These are phyloP conservation scores for Candida sanyaensis DNA, from an alignment of 1,139 yeast species.

Conservation along the genomic window DNA sequence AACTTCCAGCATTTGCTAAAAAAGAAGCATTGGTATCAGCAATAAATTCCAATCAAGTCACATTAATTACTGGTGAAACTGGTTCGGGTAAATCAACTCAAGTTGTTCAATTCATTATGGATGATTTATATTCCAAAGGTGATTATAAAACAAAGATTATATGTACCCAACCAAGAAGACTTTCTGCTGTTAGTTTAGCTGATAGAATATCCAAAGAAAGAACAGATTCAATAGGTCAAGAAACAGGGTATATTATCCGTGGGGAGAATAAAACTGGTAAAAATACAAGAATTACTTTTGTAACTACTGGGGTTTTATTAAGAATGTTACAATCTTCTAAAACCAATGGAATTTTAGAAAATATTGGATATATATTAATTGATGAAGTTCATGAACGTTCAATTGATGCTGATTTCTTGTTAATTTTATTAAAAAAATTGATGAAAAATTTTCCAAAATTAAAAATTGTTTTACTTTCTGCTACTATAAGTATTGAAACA, in stretches of 20 bases:
- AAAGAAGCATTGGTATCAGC: conserved; percentile 54
- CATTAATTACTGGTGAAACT: conserved; percentile 91
- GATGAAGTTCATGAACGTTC: conserved; percentile 98
- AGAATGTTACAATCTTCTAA: conserved; percentile 70
- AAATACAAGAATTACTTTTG: conserved; percentile 74
- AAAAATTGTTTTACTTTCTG: conserved; percentile 86
- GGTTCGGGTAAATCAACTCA: conserved; percentile 97
- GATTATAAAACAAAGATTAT: conserved; percentile 61
- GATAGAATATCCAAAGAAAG: conserved; percentile 91
- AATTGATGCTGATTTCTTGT: conserved; percentile 82
- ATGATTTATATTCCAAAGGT: conserved; percentile 49
- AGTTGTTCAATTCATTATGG: conserved; percentile 85
- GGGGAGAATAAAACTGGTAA: conserved; percentile 75
- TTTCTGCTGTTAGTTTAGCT: conserved; percentile 92
- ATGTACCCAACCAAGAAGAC: conserved; percentile 95
- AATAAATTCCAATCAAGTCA: conserved; percentile 61
- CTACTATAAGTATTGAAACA: conserved; percentile 78
- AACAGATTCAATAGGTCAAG: conserved; percentile 63
- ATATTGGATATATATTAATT: conserved; percentile 70
- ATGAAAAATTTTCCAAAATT: conserved; percentile 49
- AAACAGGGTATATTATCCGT: conserved; percentile 86
- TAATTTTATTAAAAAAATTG: conserved; percentile 71
- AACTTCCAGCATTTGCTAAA: conserved; percentile 84
- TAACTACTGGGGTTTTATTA: conserved; percentile 89
- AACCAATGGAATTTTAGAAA: conserved; percentile 37